These are phyloP conservation scores for Trametes gibbosa DNA, from an alignment of 768 basidiomycete species.

Conservation along the genomic window DNA sequence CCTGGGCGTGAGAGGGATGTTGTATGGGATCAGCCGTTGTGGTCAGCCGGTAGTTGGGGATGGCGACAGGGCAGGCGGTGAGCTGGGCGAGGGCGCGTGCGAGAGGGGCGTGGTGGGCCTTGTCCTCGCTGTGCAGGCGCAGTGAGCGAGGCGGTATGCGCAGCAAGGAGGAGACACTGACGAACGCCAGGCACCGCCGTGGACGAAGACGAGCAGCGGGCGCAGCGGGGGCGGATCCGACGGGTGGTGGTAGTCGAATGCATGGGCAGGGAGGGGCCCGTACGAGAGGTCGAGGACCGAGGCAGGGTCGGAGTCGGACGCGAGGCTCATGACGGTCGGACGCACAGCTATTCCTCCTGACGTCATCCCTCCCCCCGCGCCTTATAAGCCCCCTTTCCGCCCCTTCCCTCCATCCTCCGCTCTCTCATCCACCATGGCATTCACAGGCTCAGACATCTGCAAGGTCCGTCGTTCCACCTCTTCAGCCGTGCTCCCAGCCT, in stretches of 20 bases:
- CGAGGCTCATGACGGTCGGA: neutral
- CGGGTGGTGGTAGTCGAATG: conserved; percentile 56
- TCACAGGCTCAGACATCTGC: conserved; percentile 74
- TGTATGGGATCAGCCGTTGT: conserved; percentile 39
- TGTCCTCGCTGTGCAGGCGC: conserved; percentile 59
- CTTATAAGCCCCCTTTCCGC: conserved; percentile 2
- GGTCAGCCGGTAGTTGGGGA: conserved; percentile 80
- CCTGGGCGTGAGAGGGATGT: conserved; percentile 72
- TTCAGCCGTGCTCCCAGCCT: neutral
- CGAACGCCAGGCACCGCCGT: conserved; percentile 85
- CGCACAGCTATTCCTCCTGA: conserved; percentile 7
- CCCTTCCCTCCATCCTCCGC: conserved; percentile 9
- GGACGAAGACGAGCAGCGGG: conserved; percentile 68
- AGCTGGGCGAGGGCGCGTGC: conserved; percentile 50
- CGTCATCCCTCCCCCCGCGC: conserved; percentile 5
- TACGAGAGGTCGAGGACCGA: conserved; percentile 6
- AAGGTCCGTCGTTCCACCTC: conserved; percentile 46
- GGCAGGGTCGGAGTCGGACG: neutral
- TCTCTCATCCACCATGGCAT: conserved; percentile 48
- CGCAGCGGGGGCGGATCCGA: conserved; percentile 6
- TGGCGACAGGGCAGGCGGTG: conserved; percentile 57
- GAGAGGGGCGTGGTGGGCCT: conserved; percentile 52
- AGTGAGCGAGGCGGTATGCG: conserved; percentile 7
- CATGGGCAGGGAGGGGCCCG: conserved; percentile 35
- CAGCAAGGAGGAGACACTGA: conserved; percentile 35